Conservation (phyloP, 1,284 basidiomycete genomes). For the Sporisorium graminicola region DNA sequence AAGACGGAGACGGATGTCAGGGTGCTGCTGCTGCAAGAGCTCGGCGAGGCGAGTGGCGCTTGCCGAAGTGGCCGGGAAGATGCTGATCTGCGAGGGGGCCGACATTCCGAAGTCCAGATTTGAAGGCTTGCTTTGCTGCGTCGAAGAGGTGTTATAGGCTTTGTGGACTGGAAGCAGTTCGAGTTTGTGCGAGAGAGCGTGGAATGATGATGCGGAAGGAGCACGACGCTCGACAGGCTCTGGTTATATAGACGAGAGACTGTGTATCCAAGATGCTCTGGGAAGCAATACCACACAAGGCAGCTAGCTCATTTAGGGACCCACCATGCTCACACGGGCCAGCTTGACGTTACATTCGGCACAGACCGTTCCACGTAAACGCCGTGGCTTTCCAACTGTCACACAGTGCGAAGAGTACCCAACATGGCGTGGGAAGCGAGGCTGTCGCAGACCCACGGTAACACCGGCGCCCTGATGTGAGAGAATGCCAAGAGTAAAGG, state of each 20-base stretch:
- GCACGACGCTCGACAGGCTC: background rate
- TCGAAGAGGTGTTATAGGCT: background rate
- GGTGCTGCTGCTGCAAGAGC: conserved; percentile 24
- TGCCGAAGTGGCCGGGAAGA: conserved; percentile 33
- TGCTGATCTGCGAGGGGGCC: conserved; percentile 26
- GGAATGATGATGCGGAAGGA: background rate
- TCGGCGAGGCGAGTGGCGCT: conserved; percentile 12
- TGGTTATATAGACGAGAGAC: conserved; percentile 9
- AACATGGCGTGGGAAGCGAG: background rate
- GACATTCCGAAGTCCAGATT: conserved; percentile 8
- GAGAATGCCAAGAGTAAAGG: background rate
- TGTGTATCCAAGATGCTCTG: no score
- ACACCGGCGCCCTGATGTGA: no score
- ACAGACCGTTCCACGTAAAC: background rate
- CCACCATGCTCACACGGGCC: background rate
- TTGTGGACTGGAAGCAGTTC: no score
- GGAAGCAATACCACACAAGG: no score
- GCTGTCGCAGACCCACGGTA: no score
- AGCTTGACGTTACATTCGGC: background rate
- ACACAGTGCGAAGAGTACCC: background rate
- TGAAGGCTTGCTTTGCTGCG: background rate
- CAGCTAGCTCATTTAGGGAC: background rate
- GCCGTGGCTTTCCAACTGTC: background rate
- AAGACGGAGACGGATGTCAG: conserved; percentile 21
- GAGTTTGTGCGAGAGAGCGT: background rate